phyloP scores from a whole-genome alignment of 2,329 filamentous ascomycete species.

The Beauveria medogensis region DNA sequence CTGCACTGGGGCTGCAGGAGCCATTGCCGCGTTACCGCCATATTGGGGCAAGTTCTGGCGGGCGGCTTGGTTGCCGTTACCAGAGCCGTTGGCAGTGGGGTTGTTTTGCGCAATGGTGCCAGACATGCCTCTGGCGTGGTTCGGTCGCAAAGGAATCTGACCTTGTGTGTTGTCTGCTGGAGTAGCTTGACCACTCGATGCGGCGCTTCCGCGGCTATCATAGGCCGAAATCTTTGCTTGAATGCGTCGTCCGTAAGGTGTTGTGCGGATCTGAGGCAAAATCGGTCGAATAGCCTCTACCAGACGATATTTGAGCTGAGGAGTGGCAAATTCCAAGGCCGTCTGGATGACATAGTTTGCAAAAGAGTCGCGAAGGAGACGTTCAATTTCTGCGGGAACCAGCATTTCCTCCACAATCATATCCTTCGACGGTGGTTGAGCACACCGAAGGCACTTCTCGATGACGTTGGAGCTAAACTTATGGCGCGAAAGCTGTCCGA shows the following conservation, averaged over 20 bases:
- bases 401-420: slow-evolving; percentile 80
- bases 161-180: slow-evolving; percentile 46
- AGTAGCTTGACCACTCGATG: slow-evolving; percentile 41
- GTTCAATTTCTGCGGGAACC: slow-evolving; percentile 67
- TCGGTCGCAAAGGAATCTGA: slow-evolving; percentile 42
- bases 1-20: slow-evolving; percentile 22
- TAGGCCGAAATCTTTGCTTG: slow-evolving; percentile 72
- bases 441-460: slow-evolving; percentile 88
- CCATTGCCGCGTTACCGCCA: slow-evolving; percentile 23
- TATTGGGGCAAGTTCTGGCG: slow-evolving; percentile 30
- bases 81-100: slow-evolving; percentile 18
- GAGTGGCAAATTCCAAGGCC: slow-evolving; percentile 76
- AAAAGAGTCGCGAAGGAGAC: slow-evolving; percentile 82
- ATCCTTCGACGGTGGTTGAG: slow-evolving; percentile 65
- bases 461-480: slow-evolving; percentile 99
- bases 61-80: slow-evolving; percentile 19
- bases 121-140: slow-evolving; percentile 34
- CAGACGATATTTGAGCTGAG: slow-evolving; percentile 62
- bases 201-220: slow-evolving; percentile 38
- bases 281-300: slow-evolving; percentile 82
- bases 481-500: slow-evolving; percentile 72
- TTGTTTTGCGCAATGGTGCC: slow-evolving; percentile 16
- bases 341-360: slow-evolving; percentile 99
- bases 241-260: slow-evolving; percentile 90
- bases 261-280: slow-evolving; percentile 75